phyloP scores from a whole-genome alignment of 176 grass and related monocot species.

The Urochloa ruziziensis region DNA sequence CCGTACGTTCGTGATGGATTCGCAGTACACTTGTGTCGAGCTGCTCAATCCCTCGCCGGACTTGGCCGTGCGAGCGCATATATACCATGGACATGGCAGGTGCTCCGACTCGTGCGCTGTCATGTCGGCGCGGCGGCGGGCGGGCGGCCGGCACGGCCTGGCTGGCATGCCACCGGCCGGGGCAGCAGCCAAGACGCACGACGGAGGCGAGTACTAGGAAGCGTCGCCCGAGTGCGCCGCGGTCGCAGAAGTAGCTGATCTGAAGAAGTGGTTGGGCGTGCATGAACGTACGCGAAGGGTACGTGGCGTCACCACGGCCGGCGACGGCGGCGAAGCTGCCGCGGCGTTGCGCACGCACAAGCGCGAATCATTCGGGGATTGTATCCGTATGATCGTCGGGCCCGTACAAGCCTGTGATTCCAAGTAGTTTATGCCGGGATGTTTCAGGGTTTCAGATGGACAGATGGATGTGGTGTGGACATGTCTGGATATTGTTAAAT shows the following conservation, averaged over 20 bases:
- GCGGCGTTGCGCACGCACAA: background rate
- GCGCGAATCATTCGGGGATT: background rate
- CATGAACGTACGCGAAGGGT: background rate
- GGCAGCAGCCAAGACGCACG: too few species aligned
- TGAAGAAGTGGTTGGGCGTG: background rate
- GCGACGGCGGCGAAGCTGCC: constrained; percentile 41
- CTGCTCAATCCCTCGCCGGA: background rate
- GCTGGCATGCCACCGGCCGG: constrained; percentile 31
- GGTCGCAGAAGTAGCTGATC: too few species aligned
- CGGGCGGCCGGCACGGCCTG: background rate
- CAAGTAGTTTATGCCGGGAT: too few species aligned
- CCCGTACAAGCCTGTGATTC: background rate
- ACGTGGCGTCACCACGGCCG: background rate
- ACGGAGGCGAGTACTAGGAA: too few species aligned
- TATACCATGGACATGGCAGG: constrained; percentile 12
- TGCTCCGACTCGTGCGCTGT: constrained; percentile 8
- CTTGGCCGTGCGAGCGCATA: constrained; percentile 2
- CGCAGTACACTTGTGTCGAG: background rate
- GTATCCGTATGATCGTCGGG: background rate
- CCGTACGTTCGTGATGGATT: background rate
- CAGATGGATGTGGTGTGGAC: too few species aligned
- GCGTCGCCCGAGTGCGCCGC: too few species aligned
- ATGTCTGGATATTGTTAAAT: constrained; percentile 1
- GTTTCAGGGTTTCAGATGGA: background rate
- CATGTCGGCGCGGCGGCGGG: constrained; percentile 15